These are phyloP conservation scores for Galerina marginata DNA, from an alignment of 768 basidiomycete species.

Conservation along the genomic window DNA sequence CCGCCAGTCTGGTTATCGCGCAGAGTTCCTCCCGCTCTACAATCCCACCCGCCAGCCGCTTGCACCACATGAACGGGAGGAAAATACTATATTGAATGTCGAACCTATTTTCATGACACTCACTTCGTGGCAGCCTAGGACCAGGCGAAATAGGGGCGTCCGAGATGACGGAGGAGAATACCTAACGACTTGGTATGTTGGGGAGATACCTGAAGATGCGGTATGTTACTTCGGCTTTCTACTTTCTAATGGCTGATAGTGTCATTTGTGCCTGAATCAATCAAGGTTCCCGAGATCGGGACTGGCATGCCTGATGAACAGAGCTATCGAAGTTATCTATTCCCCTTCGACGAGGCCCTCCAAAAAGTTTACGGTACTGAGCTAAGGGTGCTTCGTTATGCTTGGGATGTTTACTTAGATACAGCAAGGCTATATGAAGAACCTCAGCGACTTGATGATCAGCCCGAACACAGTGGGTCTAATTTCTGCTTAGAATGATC, in stretches of 20 bases:
- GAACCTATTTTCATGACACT: constrained; percentile 54
- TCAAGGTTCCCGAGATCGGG: constrained; percentile 48
- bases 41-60: constrained; percentile 47
- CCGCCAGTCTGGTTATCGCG: constrained; percentile 54
- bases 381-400: constrained; percentile 40
- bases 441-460: neutral
- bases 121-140: constrained; percentile 30
- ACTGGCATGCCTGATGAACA: constrained; percentile 67
- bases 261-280: neutral
- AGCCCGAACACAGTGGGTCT: too few species aligned
- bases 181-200: constrained; percentile 60
- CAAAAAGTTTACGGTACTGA: constrained; percentile 35
- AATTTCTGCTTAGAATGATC: too few species aligned
- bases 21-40: constrained; percentile 50
- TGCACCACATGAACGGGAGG: constrained; percentile 32
- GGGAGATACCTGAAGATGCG: constrained; percentile 55
- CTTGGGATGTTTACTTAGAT: constrained; percentile 40
- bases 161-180: constrained; percentile 51
- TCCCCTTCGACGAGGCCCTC: constrained; percentile 51
- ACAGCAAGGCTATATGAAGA: constrained; percentile 22
- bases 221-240: constrained; percentile 36
- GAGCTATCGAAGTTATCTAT: constrained; percentile 48
- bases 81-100: constrained; percentile 25
- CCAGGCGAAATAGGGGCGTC: constrained; percentile 5
- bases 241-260: neutral